Evolutionary conservation across 1,284 basidiomycete genomes (phyloP), one percentile per base, ranked within the genome.

Genomic region (Leccinum proximum): DNA sequence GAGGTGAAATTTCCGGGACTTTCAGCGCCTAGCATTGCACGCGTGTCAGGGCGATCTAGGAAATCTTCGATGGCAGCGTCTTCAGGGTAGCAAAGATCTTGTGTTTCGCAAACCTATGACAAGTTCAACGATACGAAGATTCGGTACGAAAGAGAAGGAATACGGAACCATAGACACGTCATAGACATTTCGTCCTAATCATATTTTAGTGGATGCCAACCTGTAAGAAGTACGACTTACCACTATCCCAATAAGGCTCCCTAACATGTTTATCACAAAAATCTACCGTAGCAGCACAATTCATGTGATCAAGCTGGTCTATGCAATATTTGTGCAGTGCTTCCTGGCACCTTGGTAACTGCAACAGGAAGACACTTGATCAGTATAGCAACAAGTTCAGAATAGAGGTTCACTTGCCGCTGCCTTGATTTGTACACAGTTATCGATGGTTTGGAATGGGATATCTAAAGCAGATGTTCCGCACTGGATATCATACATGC

Each of bases 401-500:
- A 18, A n/a, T 59, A 16, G 13, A 50, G 11, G 53, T 59, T 60
- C 11, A 75, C 82, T 67, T 66, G 87, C 86, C 11, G 82, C 84
- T 58, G 77, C 79, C 71, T 86, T 87, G 81, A 88, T 87, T 54
- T 81, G 78, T 4, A 88, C 85, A 67, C 87, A 88, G 14, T 75
- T 80, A 50, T 75, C 76, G 62, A 88, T 87, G 26, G 75, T 76
- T 68, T 88, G 86, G 71, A 87, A 83, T 2, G 87, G 87, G 3
- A 80, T 76, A 22, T 84, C 80, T 18, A 87, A 71, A 14, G 84
- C 80, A 18, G 82, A 82, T 18, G 76, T 81, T 10, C 85, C 81
- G 70, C 87, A 89, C 71, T 88, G 87, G 22, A 89, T 82, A 66
- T 86, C 84, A 68, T 85, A 87, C 56, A 86, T 76, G n/a, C 87